These are phyloP conservation scores for Ganoderma sinense DNA, from an alignment of 1,284 basidiomycete species.

Conservation along the genomic window DNA sequence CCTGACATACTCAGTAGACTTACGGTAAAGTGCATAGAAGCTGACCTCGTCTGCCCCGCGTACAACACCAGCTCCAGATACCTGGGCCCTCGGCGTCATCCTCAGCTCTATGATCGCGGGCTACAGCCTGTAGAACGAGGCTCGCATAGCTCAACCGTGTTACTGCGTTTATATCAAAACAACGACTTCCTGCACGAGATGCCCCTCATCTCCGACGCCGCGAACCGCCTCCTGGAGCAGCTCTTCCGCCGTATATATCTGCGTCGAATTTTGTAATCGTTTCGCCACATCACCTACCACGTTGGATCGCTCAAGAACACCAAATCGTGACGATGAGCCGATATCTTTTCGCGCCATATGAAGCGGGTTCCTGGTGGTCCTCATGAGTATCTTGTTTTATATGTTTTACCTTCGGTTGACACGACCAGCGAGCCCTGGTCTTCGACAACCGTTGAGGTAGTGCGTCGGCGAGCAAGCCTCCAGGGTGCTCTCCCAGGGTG, in stretches of 20 bases:
- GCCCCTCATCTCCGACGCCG: constrained; percentile 73
- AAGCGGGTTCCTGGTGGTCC: too few species aligned
- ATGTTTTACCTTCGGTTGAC: too few species aligned
- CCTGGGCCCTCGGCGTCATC: constrained; percentile 42
- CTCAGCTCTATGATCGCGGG: constrained; percentile 82
- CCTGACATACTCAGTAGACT: neutral
- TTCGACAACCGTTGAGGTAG: too few species aligned
- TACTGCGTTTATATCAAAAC: constrained; percentile 54
- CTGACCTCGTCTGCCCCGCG: constrained; percentile 11
- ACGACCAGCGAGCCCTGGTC: too few species aligned
- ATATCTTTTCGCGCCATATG: too few species aligned
- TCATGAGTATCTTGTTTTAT: too few species aligned
- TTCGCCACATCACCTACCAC: too few species aligned
- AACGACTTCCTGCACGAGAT: constrained; percentile 72
- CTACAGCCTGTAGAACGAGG: constrained; percentile 90
- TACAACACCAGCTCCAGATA: constrained; percentile 37
- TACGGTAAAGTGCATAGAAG: constrained; percentile 37
- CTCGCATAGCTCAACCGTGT: constrained; percentile 75
- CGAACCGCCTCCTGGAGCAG: constrained; percentile 63
- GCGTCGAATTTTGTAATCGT: too few species aligned
- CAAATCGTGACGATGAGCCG: too few species aligned
- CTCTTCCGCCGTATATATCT: constrained; percentile 69
- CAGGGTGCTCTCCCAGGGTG: too few species aligned
- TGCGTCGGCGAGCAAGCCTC: too few species aligned
- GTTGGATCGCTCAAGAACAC: too few species aligned